Conservation (phyloP, 441 rosid species). For the Populus hybrid region DNA sequence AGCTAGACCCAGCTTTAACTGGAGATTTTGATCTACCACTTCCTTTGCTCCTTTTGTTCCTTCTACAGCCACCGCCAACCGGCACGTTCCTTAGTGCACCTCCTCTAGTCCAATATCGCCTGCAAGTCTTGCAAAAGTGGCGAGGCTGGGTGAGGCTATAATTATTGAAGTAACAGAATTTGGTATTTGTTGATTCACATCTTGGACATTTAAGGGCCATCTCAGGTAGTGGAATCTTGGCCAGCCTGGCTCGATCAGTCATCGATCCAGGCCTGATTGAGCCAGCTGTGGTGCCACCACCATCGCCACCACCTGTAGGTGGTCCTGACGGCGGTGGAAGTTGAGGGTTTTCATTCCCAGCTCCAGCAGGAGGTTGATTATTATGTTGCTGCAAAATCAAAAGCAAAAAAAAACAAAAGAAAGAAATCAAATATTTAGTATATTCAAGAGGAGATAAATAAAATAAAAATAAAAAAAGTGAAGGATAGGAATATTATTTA, state of each 20-base stretch:
- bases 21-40: constrained; percentile 51
- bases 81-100: constrained; percentile 88
- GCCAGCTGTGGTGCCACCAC: constrained; percentile 39
- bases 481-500: constrained; percentile 35
- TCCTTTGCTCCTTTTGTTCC: constrained; percentile 76
- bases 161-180: constrained; percentile 96
- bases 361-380: constrained; percentile 36
- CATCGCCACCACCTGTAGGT: constrained; percentile 35
- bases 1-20: constrained; percentile 33
- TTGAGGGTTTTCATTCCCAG: constrained; percentile 27
- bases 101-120: constrained; percentile 94
- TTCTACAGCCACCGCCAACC: constrained; percentile 85
- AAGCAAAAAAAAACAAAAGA: constrained; percentile 3
- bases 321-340: constrained; percentile 37
- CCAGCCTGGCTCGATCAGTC: constrained; percentile 81
- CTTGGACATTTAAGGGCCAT: constrained; percentile 81
- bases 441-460: constrained; percentile 23
- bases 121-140: constrained; percentile 90
- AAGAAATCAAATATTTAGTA: constrained; percentile 24
- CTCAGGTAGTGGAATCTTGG: constrained; percentile 77
- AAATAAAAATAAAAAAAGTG: constrained; percentile 8
- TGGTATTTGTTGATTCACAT: constrained; percentile 89
- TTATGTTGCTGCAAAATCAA: constrained; percentile 39
- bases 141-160: constrained; percentile 94
- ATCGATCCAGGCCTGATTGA: constrained; percentile 72